Conservation (phyloP, 306 rosid genomes). For the Phaseolus lunatus region DNA sequence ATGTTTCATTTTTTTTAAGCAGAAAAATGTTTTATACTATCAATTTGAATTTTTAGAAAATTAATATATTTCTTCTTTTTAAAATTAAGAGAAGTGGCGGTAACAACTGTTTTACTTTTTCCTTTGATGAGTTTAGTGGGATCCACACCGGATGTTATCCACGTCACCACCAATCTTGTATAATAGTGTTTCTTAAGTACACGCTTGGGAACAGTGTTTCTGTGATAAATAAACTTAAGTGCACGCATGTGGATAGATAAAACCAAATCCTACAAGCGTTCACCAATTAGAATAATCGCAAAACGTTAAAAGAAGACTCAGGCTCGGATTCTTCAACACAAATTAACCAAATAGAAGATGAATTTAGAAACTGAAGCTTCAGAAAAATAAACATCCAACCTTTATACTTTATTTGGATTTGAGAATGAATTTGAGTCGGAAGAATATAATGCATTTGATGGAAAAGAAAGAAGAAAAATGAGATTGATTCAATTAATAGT, state of each 20-base stretch:
- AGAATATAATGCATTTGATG: no score
- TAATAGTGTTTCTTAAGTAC: neutral
- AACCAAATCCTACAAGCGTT: neutral
- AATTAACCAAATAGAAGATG: neutral
- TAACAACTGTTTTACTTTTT: no score
- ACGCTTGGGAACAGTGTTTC: neutral
- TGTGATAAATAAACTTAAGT: neutral
- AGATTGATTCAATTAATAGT: no score
- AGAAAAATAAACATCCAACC: slow-evolving; percentile 35
- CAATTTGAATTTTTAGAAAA: no score
- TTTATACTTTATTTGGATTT: no score
- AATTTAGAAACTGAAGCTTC: neutral
- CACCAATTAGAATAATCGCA: slow-evolving; percentile 25
- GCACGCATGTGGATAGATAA: neutral
- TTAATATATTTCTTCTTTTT: no score
- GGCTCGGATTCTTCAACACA: slow-evolving; percentile 31
- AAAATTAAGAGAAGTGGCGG: no score
- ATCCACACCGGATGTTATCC: slow-evolving; percentile 28
- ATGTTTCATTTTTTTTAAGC: no score
- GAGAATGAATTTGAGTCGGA: no score
- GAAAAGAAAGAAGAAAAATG: no score
- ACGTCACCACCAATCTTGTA: slow-evolving; percentile 46
- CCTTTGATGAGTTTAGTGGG: slow-evolving; percentile 15
- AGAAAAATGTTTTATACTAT: no score
- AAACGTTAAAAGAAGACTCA: slow-evolving; percentile 65